Conservation (phyloP, 805 yeast genomes). For the Suhomyces emberorum region DNA sequence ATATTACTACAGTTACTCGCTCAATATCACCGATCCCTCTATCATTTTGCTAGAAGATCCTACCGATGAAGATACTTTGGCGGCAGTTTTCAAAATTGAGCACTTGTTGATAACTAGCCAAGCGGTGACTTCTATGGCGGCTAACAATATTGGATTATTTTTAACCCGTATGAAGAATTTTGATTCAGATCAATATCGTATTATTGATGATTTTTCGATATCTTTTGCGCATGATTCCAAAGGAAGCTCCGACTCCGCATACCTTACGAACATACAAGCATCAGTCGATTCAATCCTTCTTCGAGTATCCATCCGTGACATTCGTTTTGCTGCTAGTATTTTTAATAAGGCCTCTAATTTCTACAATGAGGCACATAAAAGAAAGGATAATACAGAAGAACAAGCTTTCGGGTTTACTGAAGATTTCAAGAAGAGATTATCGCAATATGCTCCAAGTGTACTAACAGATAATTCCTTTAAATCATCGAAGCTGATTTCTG, state of each 20-base stretch:
- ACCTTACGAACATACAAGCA: conserved; percentile 61
- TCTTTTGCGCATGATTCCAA: conserved; percentile 70
- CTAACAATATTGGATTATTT: conserved; percentile 83
- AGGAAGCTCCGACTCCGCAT: conserved; percentile 56
- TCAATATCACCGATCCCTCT: conserved; percentile 75
- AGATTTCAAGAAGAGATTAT: conserved; percentile 57
- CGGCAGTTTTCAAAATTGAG: conserved; percentile 84
- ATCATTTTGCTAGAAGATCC: conserved; percentile 81
- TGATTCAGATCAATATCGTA: conserved; percentile 61
- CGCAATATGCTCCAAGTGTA: conserved; percentile 69
- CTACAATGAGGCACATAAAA: conserved; percentile 29
- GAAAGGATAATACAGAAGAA: conserved; percentile 10
- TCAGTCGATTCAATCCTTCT: conserved; percentile 77
- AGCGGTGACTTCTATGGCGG: conserved; percentile 60
- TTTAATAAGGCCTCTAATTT: conserved; percentile 66
- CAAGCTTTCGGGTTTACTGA: conserved; percentile 48
- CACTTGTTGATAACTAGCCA: conserved; percentile 72
- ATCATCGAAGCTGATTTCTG: conserved; percentile 13
- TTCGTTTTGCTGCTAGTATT: conserved; percentile 71
- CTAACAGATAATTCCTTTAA: conserved; percentile 47
- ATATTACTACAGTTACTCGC: conserved; percentile 45
- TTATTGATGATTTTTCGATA: conserved; percentile 86
- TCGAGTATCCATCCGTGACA: conserved; percentile 83
- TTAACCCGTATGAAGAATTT: conserved; percentile 68
- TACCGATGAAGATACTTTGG: conserved; percentile 65